These are phyloP conservation scores for Hippophae gyantsensis DNA, from an alignment of 306 rosid species.

Conservation along the genomic window DNA sequence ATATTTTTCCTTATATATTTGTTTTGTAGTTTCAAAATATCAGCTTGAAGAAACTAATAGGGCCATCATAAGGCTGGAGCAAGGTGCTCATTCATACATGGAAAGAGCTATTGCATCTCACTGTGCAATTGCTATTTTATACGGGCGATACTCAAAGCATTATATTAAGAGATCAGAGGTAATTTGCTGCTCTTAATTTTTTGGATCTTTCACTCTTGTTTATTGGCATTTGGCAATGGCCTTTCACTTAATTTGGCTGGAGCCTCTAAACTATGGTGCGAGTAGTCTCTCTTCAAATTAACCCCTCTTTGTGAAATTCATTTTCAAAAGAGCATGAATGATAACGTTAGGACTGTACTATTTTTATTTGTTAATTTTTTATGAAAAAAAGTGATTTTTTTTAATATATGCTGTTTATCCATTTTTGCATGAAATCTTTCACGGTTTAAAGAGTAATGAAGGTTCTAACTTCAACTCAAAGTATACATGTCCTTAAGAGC, in stretches of 20 bases:
- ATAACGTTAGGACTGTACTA: neutral
- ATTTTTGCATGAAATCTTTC: no score
- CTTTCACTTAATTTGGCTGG: neutral
- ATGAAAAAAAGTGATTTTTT: no score
- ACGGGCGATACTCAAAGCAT: slow-evolving; percentile 62
- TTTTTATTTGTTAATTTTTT: no score
- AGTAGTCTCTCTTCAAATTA: neutral
- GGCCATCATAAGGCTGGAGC: slow-evolving; percentile 73
- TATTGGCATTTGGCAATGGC: slow-evolving; percentile 5
- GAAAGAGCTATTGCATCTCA: slow-evolving; percentile 80
- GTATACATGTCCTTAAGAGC: no score
- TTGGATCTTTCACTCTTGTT: neutral
- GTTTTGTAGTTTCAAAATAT: slow-evolving; percentile 54
- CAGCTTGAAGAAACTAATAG: slow-evolving; percentile 59
- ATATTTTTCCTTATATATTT: neutral
- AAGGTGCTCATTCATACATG: slow-evolving; percentile 55
- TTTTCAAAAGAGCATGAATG: neutral
- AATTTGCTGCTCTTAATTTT: slow-evolving; percentile 14
- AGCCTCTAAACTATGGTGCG: slow-evolving; percentile 14
- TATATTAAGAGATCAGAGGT: slow-evolving; percentile 90
- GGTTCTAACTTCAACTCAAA: no score
- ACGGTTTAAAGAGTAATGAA: no score
- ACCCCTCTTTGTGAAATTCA: neutral
- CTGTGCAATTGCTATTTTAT: slow-evolving; percentile 80
- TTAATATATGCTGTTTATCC: no score